Evolutionary conservation across 495 filamentous ascomycete species (phyloP).

Genomic region (Acidomyces sp.): DNA sequence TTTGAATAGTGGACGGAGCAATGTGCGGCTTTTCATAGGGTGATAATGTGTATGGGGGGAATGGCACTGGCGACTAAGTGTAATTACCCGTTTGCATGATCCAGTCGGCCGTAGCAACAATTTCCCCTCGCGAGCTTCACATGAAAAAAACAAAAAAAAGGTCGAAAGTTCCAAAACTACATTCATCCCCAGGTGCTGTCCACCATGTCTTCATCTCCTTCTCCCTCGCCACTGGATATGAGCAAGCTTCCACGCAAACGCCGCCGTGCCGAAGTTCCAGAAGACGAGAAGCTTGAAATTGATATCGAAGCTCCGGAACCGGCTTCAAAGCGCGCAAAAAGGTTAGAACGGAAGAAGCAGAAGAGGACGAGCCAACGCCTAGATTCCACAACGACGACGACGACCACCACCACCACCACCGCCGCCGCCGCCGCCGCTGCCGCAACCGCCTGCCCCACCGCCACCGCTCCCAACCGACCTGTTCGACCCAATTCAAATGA

Average conservation of each 20-base stretch:
- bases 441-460: conserved; percentile 25
- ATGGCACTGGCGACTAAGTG: too few relatives aligned
- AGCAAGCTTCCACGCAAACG: conserved; percentile 29
- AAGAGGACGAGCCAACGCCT: neutral
- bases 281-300: conserved; percentile 60
- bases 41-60: too few relatives aligned
- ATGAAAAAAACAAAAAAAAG: too few relatives aligned
- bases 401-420: conserved; percentile 2
- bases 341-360: conserved; percentile 26
- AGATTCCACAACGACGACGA: conserved; percentile 7
- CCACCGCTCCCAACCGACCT: neutral
- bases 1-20: too few relatives aligned
- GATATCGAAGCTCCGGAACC: conserved; percentile 79
- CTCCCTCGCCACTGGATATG: neutral
- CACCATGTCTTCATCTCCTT: too few relatives aligned
- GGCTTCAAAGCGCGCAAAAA: conserved; percentile 64
- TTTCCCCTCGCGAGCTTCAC: too few relatives aligned
- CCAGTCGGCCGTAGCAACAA: too few relatives aligned
- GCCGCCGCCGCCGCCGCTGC: conserved; percentile 16
- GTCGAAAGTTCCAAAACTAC: too few relatives aligned
- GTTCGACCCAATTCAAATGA: neutral
- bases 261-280: conserved; percentile 4
- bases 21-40: too few relatives aligned
- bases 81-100: too few relatives aligned
- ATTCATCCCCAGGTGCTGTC: too few relatives aligned